These are phyloP conservation scores for Aquilaria yunnanensis DNA, from an alignment of 345 rosid species.

Conservation along the genomic window DNA sequence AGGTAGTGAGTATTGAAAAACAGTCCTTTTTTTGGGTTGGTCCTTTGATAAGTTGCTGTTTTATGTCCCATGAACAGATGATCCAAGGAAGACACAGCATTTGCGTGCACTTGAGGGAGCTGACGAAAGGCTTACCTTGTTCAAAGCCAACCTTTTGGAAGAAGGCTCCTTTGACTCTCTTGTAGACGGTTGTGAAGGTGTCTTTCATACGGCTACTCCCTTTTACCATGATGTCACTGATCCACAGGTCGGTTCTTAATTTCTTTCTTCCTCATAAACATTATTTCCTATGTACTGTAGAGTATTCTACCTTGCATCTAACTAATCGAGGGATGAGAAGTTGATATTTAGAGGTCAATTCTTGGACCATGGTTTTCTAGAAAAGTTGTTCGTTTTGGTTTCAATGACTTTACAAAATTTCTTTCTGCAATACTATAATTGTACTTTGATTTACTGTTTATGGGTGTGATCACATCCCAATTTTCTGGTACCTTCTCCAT, in stretches of 20 bases:
- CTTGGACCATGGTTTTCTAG: too few relatives aligned
- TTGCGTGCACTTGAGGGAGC: constrained; percentile 69
- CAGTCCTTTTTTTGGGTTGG: neutral
- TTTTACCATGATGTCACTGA: constrained; percentile 63
- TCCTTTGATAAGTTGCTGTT: constrained; percentile 1
- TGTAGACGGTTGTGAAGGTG: constrained; percentile 68
- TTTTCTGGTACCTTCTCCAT: too few relatives aligned
- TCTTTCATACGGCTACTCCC: constrained; percentile 91
- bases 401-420: too few relatives aligned
- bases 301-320: neutral
- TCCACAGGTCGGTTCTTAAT: constrained; percentile 59
- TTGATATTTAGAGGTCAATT: too few relatives aligned
- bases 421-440: too few relatives aligned
- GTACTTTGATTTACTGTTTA: too few relatives aligned
- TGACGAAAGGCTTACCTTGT: constrained; percentile 57
- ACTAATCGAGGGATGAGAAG: too few relatives aligned
- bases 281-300: neutral
- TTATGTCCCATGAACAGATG: constrained; percentile 28
- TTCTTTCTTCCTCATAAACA: neutral
- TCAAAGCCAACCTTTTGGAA: constrained; percentile 67
- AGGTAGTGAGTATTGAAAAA: neutral
- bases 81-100: constrained; percentile 68
- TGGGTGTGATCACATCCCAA: too few relatives aligned
- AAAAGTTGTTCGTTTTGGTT: too few relatives aligned
- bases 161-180: constrained; percentile 71